Base-by-base conservation (phyloP, 2,329 filamentous ascomycete genomes). In the Byssoonygena ceratinophila region DNA sequence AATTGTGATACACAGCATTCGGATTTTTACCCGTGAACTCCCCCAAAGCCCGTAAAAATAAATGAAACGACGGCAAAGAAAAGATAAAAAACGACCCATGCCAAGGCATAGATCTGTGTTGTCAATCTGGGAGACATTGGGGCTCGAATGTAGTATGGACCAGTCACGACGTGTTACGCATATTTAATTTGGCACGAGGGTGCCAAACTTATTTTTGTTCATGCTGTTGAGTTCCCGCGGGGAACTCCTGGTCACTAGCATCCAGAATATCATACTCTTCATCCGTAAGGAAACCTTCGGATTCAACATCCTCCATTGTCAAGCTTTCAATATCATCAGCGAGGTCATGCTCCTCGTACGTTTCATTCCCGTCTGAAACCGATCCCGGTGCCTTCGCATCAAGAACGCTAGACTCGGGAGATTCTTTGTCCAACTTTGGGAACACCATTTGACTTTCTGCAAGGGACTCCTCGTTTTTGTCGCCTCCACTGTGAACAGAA, bases 231-330 rank as follows among this genome's bases (percentile, higher is more conserved):
- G 58, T 56, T 49, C 80, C 80, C 56, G 77, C 76, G 48, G 81
- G 67, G 59, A 79, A 84, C 66, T 97, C 91, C 68, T 94, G 87
- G 60, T 97, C 91, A 54, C 87, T 94, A 40, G 89, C 91, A 72
- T 96, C 89, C 43, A 97, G 81, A 59, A 97, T 90, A 63, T 98
- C 92, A 68, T 97, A 98, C 72, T 98, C 92, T 68, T 97, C 92
- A 58, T 98, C 92, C 0, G 92, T 97, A 75, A 94, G 72, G 76
- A 95, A 96, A 11, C 84, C 86, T 14, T 55, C 55, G 55, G 85
- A 81, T n/a, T 76, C 74, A 11, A 69, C 66, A 51, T 73, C 73
- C 37, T 73, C 73, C 39, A 76, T 62, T 18, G 77, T 74, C 54
- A 82, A 71, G 58, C 76, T 80, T 59, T 80, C 78, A 47, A 76